Evolutionary conservation across 352 stramenopile species (phyloP).

Genomic region (Globisporangium middletonii): DNA sequence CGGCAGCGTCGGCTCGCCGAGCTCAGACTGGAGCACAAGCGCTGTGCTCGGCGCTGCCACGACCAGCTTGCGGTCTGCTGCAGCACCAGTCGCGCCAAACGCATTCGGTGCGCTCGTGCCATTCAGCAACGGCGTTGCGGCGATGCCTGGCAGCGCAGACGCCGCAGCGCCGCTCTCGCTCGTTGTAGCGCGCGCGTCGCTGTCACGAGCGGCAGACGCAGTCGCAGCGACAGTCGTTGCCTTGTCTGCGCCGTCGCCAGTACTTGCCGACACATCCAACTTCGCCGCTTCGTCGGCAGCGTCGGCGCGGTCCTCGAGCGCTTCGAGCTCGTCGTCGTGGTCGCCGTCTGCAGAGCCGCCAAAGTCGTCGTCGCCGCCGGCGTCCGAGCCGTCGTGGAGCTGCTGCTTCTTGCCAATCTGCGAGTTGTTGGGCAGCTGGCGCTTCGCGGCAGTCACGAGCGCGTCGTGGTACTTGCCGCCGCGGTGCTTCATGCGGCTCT

Average conservation of each 20-base stretch:
- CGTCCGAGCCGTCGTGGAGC: conserved; percentile 20
- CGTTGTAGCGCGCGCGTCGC: neutral
- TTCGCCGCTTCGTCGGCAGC: conserved; percentile 13
- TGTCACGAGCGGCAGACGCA: neutral
- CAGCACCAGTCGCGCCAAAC: neutral
- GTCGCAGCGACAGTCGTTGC: neutral
- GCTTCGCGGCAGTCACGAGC: conserved; percentile 63
- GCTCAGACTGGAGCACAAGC: conserved; percentile 55
- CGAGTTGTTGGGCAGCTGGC: conserved; percentile 82
- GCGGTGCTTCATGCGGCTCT: conserved; percentile 71
- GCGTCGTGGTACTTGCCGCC: conserved; percentile 67
- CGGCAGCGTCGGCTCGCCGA: conserved; percentile 43
- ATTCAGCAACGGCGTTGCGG: neutral
- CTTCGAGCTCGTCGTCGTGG: conserved; percentile 20
- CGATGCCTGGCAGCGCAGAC: neutral
- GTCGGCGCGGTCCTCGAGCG: conserved; percentile 20
- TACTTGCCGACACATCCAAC: neutral
- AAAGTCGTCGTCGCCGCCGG: conserved; percentile 19
- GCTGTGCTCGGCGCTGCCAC: neutral
- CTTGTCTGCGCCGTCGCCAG: neutral
- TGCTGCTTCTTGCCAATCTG: conserved; percentile 26
- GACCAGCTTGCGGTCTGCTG: conserved; percentile 1
- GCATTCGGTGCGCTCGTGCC: neutral
- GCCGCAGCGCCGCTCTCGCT: neutral
- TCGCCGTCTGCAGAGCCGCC: conserved; percentile 9